Conservation (phyloP, 1,284 basidiomycete species). For the Cutaneotrichosporon sp. region DNA sequence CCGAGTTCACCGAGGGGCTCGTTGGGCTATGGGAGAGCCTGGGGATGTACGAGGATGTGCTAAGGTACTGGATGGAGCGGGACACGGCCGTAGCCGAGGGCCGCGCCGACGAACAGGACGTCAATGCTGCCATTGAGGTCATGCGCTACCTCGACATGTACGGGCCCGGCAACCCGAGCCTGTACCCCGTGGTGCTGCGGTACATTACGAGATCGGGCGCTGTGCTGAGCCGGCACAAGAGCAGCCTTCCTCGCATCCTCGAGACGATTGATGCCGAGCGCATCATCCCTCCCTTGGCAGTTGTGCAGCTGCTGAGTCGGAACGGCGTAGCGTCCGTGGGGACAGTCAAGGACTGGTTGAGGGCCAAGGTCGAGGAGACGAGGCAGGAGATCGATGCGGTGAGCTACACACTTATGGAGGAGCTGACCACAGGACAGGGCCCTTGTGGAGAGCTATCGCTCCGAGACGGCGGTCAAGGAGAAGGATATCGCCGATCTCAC, state of each 20-base stretch:
- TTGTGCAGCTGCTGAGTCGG: conserved; percentile 82
- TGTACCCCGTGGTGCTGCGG: conserved; percentile 86
- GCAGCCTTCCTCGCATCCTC: conserved; percentile 69
- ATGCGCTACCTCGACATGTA: conserved; percentile 71
- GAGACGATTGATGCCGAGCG: conserved; percentile 72
- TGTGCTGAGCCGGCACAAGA: conserved; percentile 66
- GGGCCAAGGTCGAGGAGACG: conserved; percentile 70
- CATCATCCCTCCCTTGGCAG: conserved; percentile 81
- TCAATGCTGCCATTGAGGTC: conserved; percentile 57
- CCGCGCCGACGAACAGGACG: conserved; percentile 32
- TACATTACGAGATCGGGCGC: conserved; percentile 79
- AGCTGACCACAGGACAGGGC: conserved; percentile 66
- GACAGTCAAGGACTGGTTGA: conserved; percentile 83
- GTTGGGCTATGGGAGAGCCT: conserved; percentile 88
- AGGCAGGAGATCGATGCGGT: conserved; percentile 76
- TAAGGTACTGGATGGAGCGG: conserved; percentile 85
- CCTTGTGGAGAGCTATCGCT: conserved; percentile 78
- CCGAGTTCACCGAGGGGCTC: conserved; percentile 75
- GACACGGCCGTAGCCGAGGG: conserved; percentile 39
- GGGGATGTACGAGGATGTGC: conserved; percentile 93
- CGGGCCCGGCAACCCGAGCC: conserved; percentile 66
- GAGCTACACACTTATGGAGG: conserved; percentile 39
- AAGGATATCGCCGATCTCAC: conserved; percentile 77
- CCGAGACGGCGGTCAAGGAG: conserved; percentile 77
- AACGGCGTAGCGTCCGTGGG: conserved; percentile 87